These are phyloP conservation scores for Nicotiana knightiana DNA, from an alignment of 257 asterid genomes.

Conservation along the genomic window DNA sequence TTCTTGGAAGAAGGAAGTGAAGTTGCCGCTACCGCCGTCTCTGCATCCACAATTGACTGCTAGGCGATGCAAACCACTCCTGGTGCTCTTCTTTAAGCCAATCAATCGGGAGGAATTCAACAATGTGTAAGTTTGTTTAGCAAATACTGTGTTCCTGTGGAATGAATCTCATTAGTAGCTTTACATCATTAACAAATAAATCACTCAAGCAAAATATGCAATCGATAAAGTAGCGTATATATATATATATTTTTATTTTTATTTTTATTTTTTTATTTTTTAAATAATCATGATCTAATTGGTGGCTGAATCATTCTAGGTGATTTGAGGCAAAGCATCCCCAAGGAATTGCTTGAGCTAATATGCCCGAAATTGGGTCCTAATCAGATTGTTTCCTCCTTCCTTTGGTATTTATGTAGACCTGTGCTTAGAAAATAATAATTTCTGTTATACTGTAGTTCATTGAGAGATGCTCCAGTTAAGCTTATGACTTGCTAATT, in stretches of 20 bases:
- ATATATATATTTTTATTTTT: no score
- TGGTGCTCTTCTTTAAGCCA: constrained; percentile 30
- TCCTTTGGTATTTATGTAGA: not conserved
- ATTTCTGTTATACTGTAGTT: not conserved
- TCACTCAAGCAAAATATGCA: not conserved
- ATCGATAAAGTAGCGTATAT: not conserved
- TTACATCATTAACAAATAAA: not conserved
- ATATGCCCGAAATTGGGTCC: not conserved
- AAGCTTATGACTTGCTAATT: constrained; percentile 4
- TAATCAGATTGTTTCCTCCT: not conserved
- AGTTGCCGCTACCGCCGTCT: no score
- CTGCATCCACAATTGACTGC: constrained; percentile 26
- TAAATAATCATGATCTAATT: not conserved
- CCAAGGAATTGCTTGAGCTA: not conserved
- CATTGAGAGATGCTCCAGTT: not conserved
- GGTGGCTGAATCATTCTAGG: not conserved
- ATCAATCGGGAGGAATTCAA: constrained; percentile 33
- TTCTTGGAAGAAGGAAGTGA: no score
- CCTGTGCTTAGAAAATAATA: not conserved
- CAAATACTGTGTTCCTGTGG: not conserved
- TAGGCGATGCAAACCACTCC: constrained; percentile 25
- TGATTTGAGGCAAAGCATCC: not conserved
- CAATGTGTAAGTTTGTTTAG: constrained; percentile 46
- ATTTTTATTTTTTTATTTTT: no score
- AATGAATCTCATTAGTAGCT: not conserved